Base-by-base conservation (phyloP, 768 basidiomycete genomes). In the Rhodotorula diobovata region DNA sequence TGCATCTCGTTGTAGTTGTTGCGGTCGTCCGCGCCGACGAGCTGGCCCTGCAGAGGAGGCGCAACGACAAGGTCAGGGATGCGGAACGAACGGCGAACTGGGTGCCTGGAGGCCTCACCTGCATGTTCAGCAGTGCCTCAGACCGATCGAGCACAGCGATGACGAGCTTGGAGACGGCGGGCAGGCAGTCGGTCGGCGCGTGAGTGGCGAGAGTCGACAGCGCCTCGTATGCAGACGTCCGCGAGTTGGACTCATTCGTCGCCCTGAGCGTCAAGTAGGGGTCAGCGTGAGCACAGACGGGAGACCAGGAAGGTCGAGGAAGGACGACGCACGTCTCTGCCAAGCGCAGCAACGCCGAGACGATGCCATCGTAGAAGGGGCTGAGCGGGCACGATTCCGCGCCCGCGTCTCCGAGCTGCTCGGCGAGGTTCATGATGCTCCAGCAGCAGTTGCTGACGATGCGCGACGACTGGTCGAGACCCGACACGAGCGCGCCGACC, bases 1-100 rank as follows among this genome's bases (percentile, higher is more conserved):
- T 96, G 94, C 35, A 99, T 84, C 80, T 99, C 95, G 78, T 96
- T 96, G 93, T 95, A 96, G 83, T 96, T 99, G 81, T 93, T 94
- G 72, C 91, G 88, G 79, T 99, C 96, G 81, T 99, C 96, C 28
- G 88, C 84, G 55, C 96, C 96, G 50, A 99, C 84, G 67, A 98
- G 89, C 82, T 98, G 94, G 80, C 90, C 91, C 72, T 74, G 54
- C 30, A 32, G 15, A 7, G 45, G 30, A 16, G 16, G 67, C 12
- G 23, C 28, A 18, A 18, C 4, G 1, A 32, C 34, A 21, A 20
- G 18, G 21, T n/a, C 16, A 30, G 28, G 18, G 14, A 23, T 14
- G 18, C 6, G 34, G 61, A 28, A 54, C 15, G 43, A 53, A 41
- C 75, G 30, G 57, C 63, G 10, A 32, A 54, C 30, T 11, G 62